phyloP scores from a whole-genome alignment of 345 rosid genomes.

The Ceriops zippeliana region DNA sequence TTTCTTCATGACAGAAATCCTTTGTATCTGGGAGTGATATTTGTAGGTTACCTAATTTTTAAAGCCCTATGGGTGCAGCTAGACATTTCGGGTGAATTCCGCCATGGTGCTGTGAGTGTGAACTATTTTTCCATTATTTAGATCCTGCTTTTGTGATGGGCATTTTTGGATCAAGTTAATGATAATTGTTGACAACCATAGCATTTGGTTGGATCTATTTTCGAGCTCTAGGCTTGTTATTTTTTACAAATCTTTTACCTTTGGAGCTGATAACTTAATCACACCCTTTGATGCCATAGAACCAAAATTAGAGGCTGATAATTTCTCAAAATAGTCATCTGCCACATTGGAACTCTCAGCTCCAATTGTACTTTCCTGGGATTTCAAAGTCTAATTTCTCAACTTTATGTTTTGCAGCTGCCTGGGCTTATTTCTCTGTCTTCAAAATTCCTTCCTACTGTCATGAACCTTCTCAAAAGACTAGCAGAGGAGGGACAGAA shows the following conservation, averaged over 20 bases:
- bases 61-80: conserved; percentile 98
- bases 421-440: conserved; percentile 83
- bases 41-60: conserved; percentile 59
- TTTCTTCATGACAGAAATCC: conserved; percentile 73
- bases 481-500: conserved; percentile 71
- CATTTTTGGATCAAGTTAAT: no score
- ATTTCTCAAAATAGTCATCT: no score
- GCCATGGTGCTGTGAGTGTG: conserved; percentile 77
- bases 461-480: conserved; percentile 83
- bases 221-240: no score
- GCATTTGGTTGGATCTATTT: no score
- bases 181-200: no score
- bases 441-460: conserved; percentile 75
- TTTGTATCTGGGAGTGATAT: conserved; percentile 62
- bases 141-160: not conserved
- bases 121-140: not conserved
- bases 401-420: conserved; percentile 41
- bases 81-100: conserved; percentile 82
- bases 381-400: not conserved
- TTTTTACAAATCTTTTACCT: no score
- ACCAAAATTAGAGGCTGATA: no score
- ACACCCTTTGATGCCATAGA: no score
- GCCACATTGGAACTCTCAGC: no score
- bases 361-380: not conserved
- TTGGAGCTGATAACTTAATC: no score